Base-by-base conservation (phyloP, 2,329 filamentous ascomycete species). In the Trichoderma sp. region DNA sequence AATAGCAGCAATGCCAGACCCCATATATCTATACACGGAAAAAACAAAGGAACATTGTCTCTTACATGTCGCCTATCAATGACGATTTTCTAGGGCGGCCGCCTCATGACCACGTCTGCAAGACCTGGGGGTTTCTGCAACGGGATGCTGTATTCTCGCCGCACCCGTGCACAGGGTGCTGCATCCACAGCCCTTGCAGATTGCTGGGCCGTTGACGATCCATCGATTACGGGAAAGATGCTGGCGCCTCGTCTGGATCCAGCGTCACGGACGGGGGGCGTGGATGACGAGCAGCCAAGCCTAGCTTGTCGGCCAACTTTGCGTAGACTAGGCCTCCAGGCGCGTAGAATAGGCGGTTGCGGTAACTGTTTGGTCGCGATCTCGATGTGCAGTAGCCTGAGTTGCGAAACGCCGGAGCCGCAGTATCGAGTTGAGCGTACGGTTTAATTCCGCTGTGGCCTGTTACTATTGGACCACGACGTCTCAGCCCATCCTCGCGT, bases 361-460 rank as follows among this genome's bases (percentile, higher is more conserved):
- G 15, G 82, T 83, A 2, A 80, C 80, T 2, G 74, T 81, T 81
- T 2, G 81, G 85, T 71, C 81, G 83, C 70, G 82, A 83, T 5
- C 75, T 84, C 4, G 84, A 66, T 35, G 29, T n/a, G n/a, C n/a
- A n/a, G n/a, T 66, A 66, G 37, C 35, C 52, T 15, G 64, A 37
- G 25, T 68, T 57, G 22, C 45, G 54, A 67, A 64, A 69, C 32
- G 70, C 68, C 57, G 67, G 58, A n/a, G 70, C 70, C 9, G 72
- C 71, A 22, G 70, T 67, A 10, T 73, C 72, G 17, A 73, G 70
- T 10, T 71, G 60, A 3, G 64, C 68, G n/a, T 73, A 64, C 0
- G 73, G 73, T 70, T 48, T 65, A 73, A 37, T 69, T 70, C 73
- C 73, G 74, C 19, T 52, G 52, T 9, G 72, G 71, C 15, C 71